Percentiles rank a stretch among this genome's conserved stretches.
Evolutionary conservation across 2,329 filamentous ascomycete genomes (phyloP).

Genomic region (Gyromitra esculenta): DNA sequence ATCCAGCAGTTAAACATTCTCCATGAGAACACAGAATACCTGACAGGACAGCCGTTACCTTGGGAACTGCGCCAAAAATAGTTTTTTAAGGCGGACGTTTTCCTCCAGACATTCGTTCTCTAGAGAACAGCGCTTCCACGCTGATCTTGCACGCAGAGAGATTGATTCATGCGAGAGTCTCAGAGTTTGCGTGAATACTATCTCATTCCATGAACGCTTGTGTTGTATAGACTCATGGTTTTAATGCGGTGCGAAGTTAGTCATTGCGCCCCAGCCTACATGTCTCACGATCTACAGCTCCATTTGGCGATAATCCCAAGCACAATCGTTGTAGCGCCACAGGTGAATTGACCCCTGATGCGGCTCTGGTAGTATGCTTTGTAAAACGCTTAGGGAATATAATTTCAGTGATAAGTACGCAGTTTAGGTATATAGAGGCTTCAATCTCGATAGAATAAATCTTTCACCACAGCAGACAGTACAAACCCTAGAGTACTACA

Average conservation of each 20-base stretch:
- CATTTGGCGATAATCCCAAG: background rate
- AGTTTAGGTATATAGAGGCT: no score
- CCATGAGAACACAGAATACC: background rate
- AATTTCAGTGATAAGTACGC: background rate
- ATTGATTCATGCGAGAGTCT: background rate
- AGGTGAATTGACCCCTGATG: background rate
- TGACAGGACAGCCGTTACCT: background rate
- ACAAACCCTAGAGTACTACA: no score
- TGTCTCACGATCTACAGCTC: background rate
- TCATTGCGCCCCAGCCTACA: background rate
- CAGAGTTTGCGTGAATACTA: background rate
- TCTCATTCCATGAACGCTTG: background rate
- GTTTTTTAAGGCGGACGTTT: background rate
- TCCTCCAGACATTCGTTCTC: background rate
- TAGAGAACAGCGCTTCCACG: no score
- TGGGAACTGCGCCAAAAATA: background rate
- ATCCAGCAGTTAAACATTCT: no score
- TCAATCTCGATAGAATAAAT: no score
- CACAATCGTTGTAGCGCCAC: no score
- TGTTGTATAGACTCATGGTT: background rate
- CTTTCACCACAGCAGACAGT: no score
- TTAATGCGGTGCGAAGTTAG: background rate
- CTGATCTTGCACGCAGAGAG: background rate
- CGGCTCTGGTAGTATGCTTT: background rate
- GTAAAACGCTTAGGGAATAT: background rate